Base-by-base conservation (phyloP, 2,329 filamentous ascomycete species). In the Apiospora sp. region DNA sequence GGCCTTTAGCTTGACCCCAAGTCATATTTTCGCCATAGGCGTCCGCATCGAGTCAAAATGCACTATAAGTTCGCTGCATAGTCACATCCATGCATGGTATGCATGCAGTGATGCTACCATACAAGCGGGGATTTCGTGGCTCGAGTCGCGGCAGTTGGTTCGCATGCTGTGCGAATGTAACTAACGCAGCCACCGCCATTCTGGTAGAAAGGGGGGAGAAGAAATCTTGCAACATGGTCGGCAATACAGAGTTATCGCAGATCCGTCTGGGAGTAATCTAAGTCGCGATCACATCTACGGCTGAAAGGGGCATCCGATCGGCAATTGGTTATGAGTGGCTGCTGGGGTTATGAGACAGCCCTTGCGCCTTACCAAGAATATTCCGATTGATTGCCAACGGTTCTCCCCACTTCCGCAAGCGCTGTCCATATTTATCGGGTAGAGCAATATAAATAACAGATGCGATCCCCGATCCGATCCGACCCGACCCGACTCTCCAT, bases 61-160 rank as follows among this genome's bases (percentile, higher is more conserved):
- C 34, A n/a, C 30, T 61, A 61, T 22, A 37, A 37, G 27, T 61
- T 37, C 34, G 41, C 34, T 22, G 58, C 58, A 64, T 64, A n/a
- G 54, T 61, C 54, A 37, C 54, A 61, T 61, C 30, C 58, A 37
- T 61, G 54, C 58, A 37, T 61, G 3, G 54, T 10, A 30, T 34
- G 58, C 58, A 64, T 64, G 58, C 58, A 37, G 58, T 41, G 34
- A 19, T 37, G 19, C 46, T 49, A n/a, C 46, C 30, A 14, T 34
- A 8, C 30, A 41, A 41, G 34, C 19, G 58, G 58, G 58, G 58
- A 14, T 12, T 64, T 8, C 34, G 58, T 64, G 58, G 58, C 58
- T 41, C 58, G 58, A 64, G 30, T 41, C 58, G 58, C 58, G 58
- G 58, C 58, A 64, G 58, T 64, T 64, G 58, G 34, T 41, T 64